Conservation (phyloP, 2,329 filamentous ascomycete genomes). For the Fusarium metavorans region DNA sequence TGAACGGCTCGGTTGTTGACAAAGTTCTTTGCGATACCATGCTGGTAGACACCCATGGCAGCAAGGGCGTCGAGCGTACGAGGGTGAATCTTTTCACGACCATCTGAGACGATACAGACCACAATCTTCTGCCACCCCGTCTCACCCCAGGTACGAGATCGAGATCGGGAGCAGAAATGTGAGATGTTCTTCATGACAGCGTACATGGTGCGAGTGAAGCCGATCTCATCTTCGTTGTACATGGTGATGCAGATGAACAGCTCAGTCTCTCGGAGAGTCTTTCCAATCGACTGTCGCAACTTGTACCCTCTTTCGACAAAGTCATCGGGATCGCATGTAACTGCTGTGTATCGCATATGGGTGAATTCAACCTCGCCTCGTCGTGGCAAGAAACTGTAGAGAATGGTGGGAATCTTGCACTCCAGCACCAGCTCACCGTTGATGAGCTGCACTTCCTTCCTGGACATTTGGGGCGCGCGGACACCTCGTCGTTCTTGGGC, state of each 20-base stretch:
- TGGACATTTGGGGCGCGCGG: slow-evolving; percentile 86
- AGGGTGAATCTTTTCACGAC: slow-evolving; percentile 89
- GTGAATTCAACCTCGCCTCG: slow-evolving; percentile 97
- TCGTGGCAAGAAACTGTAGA: slow-evolving; percentile 95
- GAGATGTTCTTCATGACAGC: slow-evolving; percentile 98
- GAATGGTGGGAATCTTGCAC: slow-evolving; percentile 98
- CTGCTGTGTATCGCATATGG: slow-evolving; percentile 98
- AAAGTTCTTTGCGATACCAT: slow-evolving; percentile 97
- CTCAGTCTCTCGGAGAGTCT: slow-evolving; percentile 88
- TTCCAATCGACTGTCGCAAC: slow-evolving; percentile 89
- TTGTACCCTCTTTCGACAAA: slow-evolving; percentile 92
- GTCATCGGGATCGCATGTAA: slow-evolving; percentile 97
- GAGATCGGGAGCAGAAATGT: slow-evolving; percentile 93
- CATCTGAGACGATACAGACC: slow-evolving; percentile 95
- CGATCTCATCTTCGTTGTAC: slow-evolving; percentile 98
- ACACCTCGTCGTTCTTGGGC: slow-evolving; percentile 90
- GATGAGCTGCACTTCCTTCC: slow-evolving; percentile 94
- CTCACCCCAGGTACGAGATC: slow-evolving; percentile 96
- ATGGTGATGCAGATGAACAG: slow-evolving; percentile 97
- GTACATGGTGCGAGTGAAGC: slow-evolving; percentile 98
- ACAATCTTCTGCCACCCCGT: slow-evolving; percentile 99
- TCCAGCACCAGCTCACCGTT: slow-evolving; percentile 98
- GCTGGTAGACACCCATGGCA: slow-evolving; percentile 97
- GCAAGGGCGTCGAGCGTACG: slow-evolving; percentile 93
- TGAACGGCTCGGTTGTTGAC: slow-evolving; percentile 97